Evolutionary conservation across 2,329 filamentous ascomycete genomes (phyloP).

Genomic region (Ascochyta koolunga): DNA sequence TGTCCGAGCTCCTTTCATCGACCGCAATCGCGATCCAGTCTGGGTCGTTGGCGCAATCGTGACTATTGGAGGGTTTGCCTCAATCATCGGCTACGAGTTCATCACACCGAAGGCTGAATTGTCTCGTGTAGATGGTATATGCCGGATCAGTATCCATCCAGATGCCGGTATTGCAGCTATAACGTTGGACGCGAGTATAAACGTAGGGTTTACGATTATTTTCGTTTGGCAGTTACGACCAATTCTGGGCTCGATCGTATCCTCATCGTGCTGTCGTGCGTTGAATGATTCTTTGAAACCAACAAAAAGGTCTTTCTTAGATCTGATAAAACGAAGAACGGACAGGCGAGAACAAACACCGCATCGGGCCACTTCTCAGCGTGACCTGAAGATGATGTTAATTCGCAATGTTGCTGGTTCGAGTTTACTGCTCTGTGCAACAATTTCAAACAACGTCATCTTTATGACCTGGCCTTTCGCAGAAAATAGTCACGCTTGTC

Average conservation of each 20-base stretch:
- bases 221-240: constrained; percentile 45
- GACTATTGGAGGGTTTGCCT: constrained; percentile 27
- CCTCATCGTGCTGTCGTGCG: background rate
- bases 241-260: constrained; percentile 11
- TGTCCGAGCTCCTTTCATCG: constrained; percentile 37
- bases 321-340: background rate
- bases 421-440: constrained; percentile 40
- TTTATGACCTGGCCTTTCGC: constrained; percentile 34
- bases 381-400: constrained; percentile 27
- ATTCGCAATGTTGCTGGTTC: constrained; percentile 37
- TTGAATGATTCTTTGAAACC: background rate
- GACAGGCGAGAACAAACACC: background rate
- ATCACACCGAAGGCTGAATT: constrained; percentile 35
- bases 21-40: constrained; percentile 37
- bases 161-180: constrained; percentile 39
- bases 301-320: background rate
- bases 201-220: constrained; percentile 40
- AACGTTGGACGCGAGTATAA: constrained; percentile 43
- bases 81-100: constrained; percentile 29
- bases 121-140: constrained; percentile 33
- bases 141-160: constrained; percentile 44
- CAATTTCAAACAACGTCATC: constrained; percentile 43
- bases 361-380: background rate
- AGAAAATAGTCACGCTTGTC: constrained; percentile 46
- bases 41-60: constrained; percentile 37